Evolutionary conservation across 176 grass and related monocot species (phyloP).

Genomic region (Pharus latifolius): DNA sequence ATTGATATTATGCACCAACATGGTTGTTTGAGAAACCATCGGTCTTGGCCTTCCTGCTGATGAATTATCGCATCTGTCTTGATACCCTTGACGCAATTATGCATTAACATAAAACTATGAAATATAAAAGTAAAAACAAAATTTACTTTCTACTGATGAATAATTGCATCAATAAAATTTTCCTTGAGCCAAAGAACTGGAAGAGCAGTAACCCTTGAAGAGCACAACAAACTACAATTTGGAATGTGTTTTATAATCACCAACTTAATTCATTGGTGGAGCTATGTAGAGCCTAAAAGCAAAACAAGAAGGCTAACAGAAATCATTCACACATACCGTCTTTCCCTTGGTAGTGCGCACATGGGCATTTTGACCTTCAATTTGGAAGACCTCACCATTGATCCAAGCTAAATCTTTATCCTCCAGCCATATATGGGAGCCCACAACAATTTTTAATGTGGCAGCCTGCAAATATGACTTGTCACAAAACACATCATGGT

Average conservation of each 20-base stretch:
- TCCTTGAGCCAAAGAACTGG: too few species aligned
- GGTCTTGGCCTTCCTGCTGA: too few species aligned
- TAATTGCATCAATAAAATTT: too few species aligned
- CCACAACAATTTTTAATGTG: constrained; percentile 55
- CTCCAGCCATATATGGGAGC: constrained; percentile 87
- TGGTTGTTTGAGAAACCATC: too few species aligned
- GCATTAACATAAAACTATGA: neutral
- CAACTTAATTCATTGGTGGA: neutral
- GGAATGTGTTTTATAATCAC: neutral
- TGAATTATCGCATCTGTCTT: too few species aligned
- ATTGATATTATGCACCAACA: too few species aligned
- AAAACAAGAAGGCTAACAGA: too few species aligned
- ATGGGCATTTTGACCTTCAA: constrained; percentile 62
- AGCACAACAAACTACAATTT: neutral
- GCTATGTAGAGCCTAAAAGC: neutral
- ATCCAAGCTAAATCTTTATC: constrained; percentile 78
- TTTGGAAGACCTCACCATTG: constrained; percentile 81
- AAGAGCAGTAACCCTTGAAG: neutral
- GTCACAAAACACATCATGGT: neutral
- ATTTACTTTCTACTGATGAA: too few species aligned
- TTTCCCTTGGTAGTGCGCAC: constrained; percentile 72
- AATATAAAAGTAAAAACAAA: neutral
- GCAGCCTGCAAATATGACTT: constrained; percentile 31
- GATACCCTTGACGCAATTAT: neutral
- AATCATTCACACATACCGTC: constrained; percentile 42